These are phyloP conservation scores for Evernia prunastri DNA, from an alignment of 495 filamentous ascomycete genomes.

Conservation along the genomic window DNA sequence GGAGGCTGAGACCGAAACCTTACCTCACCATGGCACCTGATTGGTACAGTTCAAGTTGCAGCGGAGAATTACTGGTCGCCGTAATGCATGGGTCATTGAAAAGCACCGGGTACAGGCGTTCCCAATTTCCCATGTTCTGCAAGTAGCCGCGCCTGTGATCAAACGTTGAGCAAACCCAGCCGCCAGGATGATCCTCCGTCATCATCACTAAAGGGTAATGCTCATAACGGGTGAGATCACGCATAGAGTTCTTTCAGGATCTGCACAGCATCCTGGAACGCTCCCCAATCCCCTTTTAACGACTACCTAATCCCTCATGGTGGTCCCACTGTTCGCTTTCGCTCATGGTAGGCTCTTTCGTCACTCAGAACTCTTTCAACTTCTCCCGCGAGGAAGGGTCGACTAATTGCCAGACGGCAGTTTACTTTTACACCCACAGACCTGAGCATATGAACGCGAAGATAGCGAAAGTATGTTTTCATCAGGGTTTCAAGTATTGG, in stretches of 20 bases:
- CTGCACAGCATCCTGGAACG: background rate
- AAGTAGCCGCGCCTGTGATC: background rate
- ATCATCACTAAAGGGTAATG: background rate
- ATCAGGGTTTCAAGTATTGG: background rate
- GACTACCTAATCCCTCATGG: no score
- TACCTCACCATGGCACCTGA: background rate
- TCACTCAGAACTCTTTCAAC: background rate
- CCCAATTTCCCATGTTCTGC: background rate
- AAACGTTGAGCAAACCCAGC: background rate
- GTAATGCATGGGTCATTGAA: no score
- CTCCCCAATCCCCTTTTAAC: no score
- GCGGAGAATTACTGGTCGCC: conserved; percentile 16
- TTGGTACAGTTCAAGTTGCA: conserved; percentile 7
- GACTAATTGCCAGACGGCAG: background rate
- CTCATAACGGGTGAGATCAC: background rate
- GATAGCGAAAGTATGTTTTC: background rate
- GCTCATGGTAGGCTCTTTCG: background rate
- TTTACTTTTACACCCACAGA: no score
- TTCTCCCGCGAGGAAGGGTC: background rate
- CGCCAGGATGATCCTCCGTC: no score
- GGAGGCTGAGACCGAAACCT: conserved; percentile 13
- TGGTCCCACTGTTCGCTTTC: no score
- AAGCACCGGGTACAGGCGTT: background rate
- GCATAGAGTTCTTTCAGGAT: background rate
- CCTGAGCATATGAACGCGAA: background rate